Base-by-base conservation (phyloP, 2,329 filamentous ascomycete species). In the Myriangium duriaei region DNA sequence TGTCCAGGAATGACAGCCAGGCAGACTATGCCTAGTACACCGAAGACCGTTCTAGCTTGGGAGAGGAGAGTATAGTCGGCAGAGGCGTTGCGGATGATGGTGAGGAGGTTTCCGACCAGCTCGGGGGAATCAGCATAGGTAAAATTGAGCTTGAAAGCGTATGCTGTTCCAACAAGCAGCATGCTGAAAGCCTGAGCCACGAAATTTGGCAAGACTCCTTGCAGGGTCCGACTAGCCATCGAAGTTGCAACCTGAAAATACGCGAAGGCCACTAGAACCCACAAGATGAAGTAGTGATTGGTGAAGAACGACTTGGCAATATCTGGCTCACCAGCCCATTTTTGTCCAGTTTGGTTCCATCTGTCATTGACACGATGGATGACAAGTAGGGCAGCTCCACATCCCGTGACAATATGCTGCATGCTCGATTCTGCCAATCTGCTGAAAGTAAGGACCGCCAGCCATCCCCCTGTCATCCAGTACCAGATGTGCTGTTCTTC, bases 401-500 rank as follows among this genome's bases (percentile, higher is more conserved):
- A 29, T 4, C 38, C 31, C 16, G 12, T 37, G 17, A 31, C 12
- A 5, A 34, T 3, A 12, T 28, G 26, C 12, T 15, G 37, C 11
- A 53, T 43, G 51, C 54, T 46, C 21, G 21, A 7, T 7, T 26
- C 21, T 7, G n/a, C n/a, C n/a, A 26, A n/a, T 26, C 21, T 26
- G 9, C 17, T 14, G 4, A 28, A 29, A 10, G 37, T 34, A 12
- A 76, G 55, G 1, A 51, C 26, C 4, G 46, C 32, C 31, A 68
- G 59, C 82, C 82, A 92, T 5, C 74, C 71, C 0, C 80, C 77
- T 0, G 79, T 72, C 1, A 75, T 62, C 86, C 88, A 96, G 60
- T 98, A 96, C 91, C 91, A 98, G 56, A 94, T 95, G 48, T 96
- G 85, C 34, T 98, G 91, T 57, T 98, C 91, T 61, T 98, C 91